Evolutionary conservation across 495 filamentous ascomycete genomes (phyloP).

Genomic region (Melanomma pulvis-pyrius): DNA sequence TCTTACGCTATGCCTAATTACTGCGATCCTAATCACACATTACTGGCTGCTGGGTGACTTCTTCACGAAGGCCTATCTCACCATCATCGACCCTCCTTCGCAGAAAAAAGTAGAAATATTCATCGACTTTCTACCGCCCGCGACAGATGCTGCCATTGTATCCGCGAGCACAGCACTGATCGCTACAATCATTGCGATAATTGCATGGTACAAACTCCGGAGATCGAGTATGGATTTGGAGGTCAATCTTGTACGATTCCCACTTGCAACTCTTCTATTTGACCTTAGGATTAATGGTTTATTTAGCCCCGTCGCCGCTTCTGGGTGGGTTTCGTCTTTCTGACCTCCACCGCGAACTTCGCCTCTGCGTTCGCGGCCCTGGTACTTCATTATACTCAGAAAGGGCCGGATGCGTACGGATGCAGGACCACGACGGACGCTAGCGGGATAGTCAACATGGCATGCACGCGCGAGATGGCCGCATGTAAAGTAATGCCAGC

Average conservation of each 20-base stretch:
- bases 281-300: not conserved
- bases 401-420: not conserved
- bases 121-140: not conserved
- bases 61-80: not conserved
- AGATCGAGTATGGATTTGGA: not conserved
- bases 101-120: not conserved
- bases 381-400: not conserved
- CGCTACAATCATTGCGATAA: not conserved
- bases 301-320: not conserved
- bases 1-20: not conserved
- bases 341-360: not conserved
- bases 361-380: not conserved
- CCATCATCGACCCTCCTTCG: not conserved
- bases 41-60: constrained; percentile 7
- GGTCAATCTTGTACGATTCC: not conserved
- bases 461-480: not conserved
- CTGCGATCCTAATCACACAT: not conserved
- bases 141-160: not conserved
- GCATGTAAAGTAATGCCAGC: not conserved
- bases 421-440: not conserved
- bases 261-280: not conserved
- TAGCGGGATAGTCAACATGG: not conserved
- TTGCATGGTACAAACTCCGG: not conserved
- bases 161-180: not conserved
- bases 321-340: constrained; percentile 2